These are phyloP conservation scores for Syncephalastrum contaminatum DNA, from an alignment of 371 early-diverging fungal species.

Conservation along the genomic window DNA sequence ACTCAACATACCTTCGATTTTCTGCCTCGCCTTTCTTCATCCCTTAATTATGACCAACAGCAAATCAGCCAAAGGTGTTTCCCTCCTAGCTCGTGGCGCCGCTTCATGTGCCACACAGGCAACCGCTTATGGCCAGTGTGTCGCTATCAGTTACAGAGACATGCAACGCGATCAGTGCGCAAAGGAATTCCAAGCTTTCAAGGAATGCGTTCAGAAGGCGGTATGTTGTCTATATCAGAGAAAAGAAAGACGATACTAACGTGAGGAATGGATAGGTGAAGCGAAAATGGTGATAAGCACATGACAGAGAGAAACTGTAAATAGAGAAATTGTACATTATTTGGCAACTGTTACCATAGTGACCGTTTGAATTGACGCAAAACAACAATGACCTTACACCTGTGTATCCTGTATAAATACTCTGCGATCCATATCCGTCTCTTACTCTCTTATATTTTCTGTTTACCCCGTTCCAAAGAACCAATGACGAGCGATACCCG, in stretches of 20 bases:
- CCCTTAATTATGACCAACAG: too few relatives aligned
- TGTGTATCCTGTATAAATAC: too few relatives aligned
- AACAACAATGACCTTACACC: too few relatives aligned
- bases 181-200: constrained; percentile 60
- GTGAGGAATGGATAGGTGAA: not conserved
- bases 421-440: too few relatives aligned
- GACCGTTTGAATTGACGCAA: too few relatives aligned
- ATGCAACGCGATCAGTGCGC: constrained; percentile 57
- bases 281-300: constrained; percentile 4
- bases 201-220: constrained; percentile 54
- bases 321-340: constrained; percentile 1
- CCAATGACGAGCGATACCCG: too few relatives aligned
- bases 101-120: constrained; percentile 46
- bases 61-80: constrained; percentile 24
- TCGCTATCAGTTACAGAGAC: constrained; percentile 51
- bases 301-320: constrained; percentile 1
- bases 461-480: too few relatives aligned
- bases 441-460: too few relatives aligned
- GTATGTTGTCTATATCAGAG: constrained; percentile 31
- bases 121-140: constrained; percentile 57
- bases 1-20: too few relatives aligned
- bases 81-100: constrained; percentile 38
- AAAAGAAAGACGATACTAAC: not conserved
- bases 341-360: too few relatives aligned
- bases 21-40: too few relatives aligned